Conservation (phyloP, 1,284 basidiomycete species). For the Sporisorium graminicola region DNA sequence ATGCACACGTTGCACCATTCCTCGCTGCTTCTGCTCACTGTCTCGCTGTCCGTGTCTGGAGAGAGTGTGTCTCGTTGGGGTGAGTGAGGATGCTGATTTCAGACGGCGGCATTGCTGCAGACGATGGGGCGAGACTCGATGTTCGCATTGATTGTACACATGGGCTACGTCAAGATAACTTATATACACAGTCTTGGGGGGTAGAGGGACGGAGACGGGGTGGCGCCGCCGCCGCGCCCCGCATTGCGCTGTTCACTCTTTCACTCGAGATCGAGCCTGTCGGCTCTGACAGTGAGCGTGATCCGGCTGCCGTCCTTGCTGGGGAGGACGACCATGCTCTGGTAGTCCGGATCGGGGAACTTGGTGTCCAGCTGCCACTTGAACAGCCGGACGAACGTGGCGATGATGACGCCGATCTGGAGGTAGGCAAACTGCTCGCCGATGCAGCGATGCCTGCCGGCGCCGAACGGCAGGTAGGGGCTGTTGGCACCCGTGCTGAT, state of each 20-base stretch:
- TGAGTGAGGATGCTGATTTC: neutral
- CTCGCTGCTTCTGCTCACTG: too few relatives aligned
- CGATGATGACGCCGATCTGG: constrained; percentile 87
- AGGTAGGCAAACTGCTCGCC: constrained; percentile 98
- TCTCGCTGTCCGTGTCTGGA: too few relatives aligned
- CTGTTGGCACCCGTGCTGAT: constrained; percentile 72
- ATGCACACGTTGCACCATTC: too few relatives aligned
- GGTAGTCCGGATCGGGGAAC: constrained; percentile 87
- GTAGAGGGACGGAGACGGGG: too few relatives aligned
- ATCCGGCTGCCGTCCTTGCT: constrained; percentile 57
- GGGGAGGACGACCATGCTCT: constrained; percentile 81
- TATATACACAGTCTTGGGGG: too few relatives aligned
- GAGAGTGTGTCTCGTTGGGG: neutral
- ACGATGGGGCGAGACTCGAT: too few relatives aligned
- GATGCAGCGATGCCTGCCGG: constrained; percentile 88
- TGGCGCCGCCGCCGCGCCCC: too few relatives aligned
- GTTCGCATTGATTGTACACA: too few relatives aligned
- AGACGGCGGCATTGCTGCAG: too few relatives aligned
- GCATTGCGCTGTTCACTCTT: neutral
- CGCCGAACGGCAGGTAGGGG: constrained; percentile 93
- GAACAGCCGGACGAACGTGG: constrained; percentile 81
- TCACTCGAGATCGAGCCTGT: constrained; percentile 10
- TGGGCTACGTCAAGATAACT: too few relatives aligned
- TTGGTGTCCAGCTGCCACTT: constrained; percentile 77
- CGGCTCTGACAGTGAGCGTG: constrained; percentile 10